Evolutionary conservation across 768 basidiomycete genomes (phyloP), one percentile per base, ranked within the genome.

Genomic region (Mrakia blollopis): DNA sequence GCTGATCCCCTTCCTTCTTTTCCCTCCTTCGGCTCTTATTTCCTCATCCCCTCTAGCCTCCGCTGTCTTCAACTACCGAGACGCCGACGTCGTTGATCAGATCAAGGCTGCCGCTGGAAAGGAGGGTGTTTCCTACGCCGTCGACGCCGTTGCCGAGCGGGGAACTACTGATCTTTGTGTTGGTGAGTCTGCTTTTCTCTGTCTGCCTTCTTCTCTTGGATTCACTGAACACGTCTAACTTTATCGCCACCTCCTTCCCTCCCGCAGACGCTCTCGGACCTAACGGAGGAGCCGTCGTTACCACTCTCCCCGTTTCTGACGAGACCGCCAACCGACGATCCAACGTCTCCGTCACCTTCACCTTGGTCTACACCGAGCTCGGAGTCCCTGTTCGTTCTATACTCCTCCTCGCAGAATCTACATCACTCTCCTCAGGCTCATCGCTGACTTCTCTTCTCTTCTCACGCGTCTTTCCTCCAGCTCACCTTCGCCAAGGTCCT

Each of bases 41-140:
- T 41, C 11, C 6, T 5, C 11, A 5, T 41, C 39, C 11, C 39
- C 39, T 6, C 16, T 18, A 57, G 57, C 57, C 87, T 0, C 83
- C 85, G 25, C 41, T 8, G 54, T 74, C 32, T 74, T 74, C 63
- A 52, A 74, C 73, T 74, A 74, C 63, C 37, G 47, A 32, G 73
- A 74, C 25, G 47, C 61, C 63, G 73, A 74, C 25, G 73, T 74
- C 5, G 61, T 65, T 32, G 50, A 28, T 37, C 60, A 74, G 61
- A 74, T 74, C 73, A 54, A 60, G 35, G 39, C 37, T 21, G 73
- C 73, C 21, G 52, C 73, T 28, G 54, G 54, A 32, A 39, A 65
- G 28, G 30, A 28, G 25, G 70, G 70, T 23, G 54, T 74, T 18
- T 23, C 21, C 11, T n/a, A 18, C 28, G 73, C 73, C 11, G 50